Evolutionary conservation across 2,329 filamentous ascomycete species (phyloP), one percentile per base, ranked within the genome.

Genomic region (Ophiostoma perfectum): DNA sequence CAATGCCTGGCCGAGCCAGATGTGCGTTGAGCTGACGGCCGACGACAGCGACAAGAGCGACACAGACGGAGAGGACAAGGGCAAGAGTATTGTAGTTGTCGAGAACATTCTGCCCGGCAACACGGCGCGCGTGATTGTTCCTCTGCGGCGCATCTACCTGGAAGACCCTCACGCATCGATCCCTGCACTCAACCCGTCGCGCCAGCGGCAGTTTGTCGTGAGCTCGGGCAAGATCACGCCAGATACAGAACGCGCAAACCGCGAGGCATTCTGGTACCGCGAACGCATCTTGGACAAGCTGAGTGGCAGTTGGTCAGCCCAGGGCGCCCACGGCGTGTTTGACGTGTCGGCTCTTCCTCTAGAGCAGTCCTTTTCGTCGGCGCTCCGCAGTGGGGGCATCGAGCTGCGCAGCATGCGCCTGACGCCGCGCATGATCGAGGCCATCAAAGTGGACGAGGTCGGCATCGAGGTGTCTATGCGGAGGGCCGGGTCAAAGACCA

Each of bases 131-230:
- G 81, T 96, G 45, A 84, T 94, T 66, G 80, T 97, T 11, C 88
- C 93, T 0, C 81, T 97, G 3, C 90, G 86, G 67, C 87, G 91
- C 47, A 82, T 96, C 52, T 91, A 90, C 75, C 77, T 97, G 27
- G 83, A 88, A n/a, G 86, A 95, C 71, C 88, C 92, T 2, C 87
- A 93, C 74, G 88, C 88, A 1, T 82, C 89, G 1, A 91, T 97
- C 52, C 93, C 93, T 0, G 89, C 88, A 1, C 82, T 97, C 9
- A 93, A 94, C 72, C 90, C 90, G 0, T 88, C 89, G 0, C 88
- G 90, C n/a, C 90, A 92, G 75, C 86, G 93, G n/a, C 93, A 97
- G 75, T 97, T 96, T 74, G 91, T 97, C 42, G 91, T 97, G 60
- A 95, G 90, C 77, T 86, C 88, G 16, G 88, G 87, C 75, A 91